Evolutionary conservation across 495 filamentous ascomycete species (phyloP), one percentile per base, ranked within the genome.

Genomic region (Entonaema liquescens): DNA sequence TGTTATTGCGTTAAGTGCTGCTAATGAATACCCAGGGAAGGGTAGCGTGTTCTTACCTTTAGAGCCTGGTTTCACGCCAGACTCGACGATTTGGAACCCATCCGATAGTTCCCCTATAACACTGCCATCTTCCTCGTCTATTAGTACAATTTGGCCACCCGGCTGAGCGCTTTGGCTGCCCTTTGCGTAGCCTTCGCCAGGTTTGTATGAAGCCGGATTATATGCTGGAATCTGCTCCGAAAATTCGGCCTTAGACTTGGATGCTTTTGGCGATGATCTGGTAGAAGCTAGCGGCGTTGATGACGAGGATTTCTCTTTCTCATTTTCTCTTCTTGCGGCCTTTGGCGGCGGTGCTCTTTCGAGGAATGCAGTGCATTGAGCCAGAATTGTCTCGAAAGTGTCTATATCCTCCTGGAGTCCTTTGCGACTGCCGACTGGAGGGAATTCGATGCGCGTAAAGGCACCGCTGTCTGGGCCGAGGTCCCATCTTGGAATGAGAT

Each of bases 301-400:
- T 29, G 83, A 81, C 0, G 87, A 81, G 0, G 84, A 78, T 25
- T 84, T 79, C 17, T 86, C 84, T 33, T 87, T 87, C 68, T 91
- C 90, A 60, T 83, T 81, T 61, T 70, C 70, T 38, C 68, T 70
- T 59, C 77, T 79, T 26, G 75, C 65, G 29, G 64, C 69, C 63
- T 83, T 85, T 2, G 91, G 86, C 3, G 88, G 83, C 23, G 89
- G 82, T 5, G 91, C 89, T 36, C 92, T 88, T 74, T 97, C 94
- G 8, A 95, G 85, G 78, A 98, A 98, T 0, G 94, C 93, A 12
- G 94, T 98, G 77, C 94, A 98, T 80, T 98, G 94, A 28, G 94
- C 94, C 40, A 98, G 85, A 60, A 98, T 98, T 2, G 94, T 97
- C 83, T 98, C 94, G 74, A 98, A 98, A 0, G 94, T 98, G 78